Evolutionary conservation across 352 stramenopile species (phyloP).

Genomic region (Globisporangium spinosum): DNA sequence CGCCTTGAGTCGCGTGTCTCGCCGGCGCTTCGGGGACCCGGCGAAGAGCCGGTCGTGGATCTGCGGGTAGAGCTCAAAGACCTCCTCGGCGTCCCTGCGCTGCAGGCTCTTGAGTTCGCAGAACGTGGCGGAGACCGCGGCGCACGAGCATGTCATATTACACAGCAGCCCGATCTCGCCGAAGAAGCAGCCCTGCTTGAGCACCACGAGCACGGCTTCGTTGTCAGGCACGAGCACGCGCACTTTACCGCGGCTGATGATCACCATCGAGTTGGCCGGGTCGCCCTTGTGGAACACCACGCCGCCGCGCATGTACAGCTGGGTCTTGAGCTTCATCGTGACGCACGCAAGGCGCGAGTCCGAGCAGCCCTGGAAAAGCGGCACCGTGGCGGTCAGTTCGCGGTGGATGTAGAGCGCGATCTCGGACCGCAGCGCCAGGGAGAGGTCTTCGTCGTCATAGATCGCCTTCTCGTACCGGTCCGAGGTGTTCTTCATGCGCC

Average conservation of each 20-base stretch:
- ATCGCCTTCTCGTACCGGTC: conserved; percentile 65
- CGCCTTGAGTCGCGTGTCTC: conserved; percentile 42
- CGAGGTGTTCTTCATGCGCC: conserved; percentile 65
- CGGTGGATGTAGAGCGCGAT: conserved; percentile 66
- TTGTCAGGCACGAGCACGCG: conserved; percentile 59
- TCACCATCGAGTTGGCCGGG: conserved; percentile 54
- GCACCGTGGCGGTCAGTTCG: conserved; percentile 44
- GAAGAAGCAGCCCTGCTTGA: conserved; percentile 65
- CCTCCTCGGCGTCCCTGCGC: conserved; percentile 43
- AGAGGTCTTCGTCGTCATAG: conserved; percentile 66
- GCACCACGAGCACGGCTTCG: conserved; percentile 41
- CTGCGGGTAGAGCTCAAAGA: conserved; percentile 57
- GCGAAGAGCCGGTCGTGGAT: conserved; percentile 57
- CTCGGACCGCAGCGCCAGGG: conserved; percentile 43
- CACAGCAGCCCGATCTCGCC: conserved; percentile 54
- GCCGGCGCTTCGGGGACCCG: conserved; percentile 47
- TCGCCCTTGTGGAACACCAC: conserved; percentile 63
- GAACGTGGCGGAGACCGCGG: conserved; percentile 51
- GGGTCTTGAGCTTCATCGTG: conserved; percentile 54
- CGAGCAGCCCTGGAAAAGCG: conserved; percentile 55
- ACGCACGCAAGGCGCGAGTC: conserved; percentile 50
- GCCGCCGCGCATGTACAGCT: conserved; percentile 56
- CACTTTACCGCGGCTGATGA: conserved; percentile 60
- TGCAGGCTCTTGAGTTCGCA: conserved; percentile 58
- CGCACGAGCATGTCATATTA: conserved; percentile 58